Percentiles rank a stretch among this genome's conserved stretches.
Evolutionary conservation across 2,329 filamentous ascomycete genomes (phyloP).

Genomic region (Penicillium sp.): DNA sequence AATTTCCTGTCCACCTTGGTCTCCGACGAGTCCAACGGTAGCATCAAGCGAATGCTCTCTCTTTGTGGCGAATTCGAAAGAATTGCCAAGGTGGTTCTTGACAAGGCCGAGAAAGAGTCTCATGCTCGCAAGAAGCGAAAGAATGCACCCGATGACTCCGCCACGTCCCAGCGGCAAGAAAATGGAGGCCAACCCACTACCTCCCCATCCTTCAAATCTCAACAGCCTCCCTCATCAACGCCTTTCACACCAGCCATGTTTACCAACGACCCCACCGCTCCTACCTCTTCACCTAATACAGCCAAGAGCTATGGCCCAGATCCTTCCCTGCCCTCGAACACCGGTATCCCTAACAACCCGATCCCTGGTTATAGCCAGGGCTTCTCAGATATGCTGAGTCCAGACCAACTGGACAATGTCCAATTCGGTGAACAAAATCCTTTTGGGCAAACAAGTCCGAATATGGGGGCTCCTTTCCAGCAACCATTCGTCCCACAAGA

Average conservation of each 20-base stretch:
- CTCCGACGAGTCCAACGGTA: constrained; percentile 85
- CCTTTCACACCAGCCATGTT: constrained; percentile 30
- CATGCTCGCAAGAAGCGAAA: constrained; percentile 82
- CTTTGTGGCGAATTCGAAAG: constrained; percentile 96
- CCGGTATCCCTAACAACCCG: constrained; percentile 25
- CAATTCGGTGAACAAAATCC: constrained; percentile 33
- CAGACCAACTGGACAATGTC: constrained; percentile 34
- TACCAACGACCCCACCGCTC: constrained; percentile 19
- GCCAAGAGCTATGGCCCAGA: constrained; percentile 26
- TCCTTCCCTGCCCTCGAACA: constrained; percentile 23
- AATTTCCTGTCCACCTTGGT: constrained; percentile 86
- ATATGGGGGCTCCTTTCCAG: constrained; percentile 59
- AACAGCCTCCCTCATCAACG: constrained; percentile 16
- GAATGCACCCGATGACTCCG: constrained; percentile 56
- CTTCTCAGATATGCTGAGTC: constrained; percentile 40
- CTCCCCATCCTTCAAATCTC: constrained; percentile 29
- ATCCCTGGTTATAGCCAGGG: constrained; percentile 35
- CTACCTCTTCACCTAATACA: constrained; percentile 15
- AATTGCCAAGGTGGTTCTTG: constrained; percentile 85
- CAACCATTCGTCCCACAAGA: constrained; percentile 91
- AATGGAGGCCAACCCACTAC: constrained; percentile 8
- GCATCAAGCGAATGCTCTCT: constrained; percentile 88
- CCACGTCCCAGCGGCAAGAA: constrained; percentile 20
- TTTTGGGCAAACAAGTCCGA: constrained; percentile 30
- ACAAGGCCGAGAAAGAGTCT: constrained; percentile 85